A percentile compares a stretch with the other conserved stretches of the same genome.
These are phyloP conservation scores for Dioscorea zingiberensis DNA, from an alignment of 106 monocot species.

Conservation along the genomic window DNA sequence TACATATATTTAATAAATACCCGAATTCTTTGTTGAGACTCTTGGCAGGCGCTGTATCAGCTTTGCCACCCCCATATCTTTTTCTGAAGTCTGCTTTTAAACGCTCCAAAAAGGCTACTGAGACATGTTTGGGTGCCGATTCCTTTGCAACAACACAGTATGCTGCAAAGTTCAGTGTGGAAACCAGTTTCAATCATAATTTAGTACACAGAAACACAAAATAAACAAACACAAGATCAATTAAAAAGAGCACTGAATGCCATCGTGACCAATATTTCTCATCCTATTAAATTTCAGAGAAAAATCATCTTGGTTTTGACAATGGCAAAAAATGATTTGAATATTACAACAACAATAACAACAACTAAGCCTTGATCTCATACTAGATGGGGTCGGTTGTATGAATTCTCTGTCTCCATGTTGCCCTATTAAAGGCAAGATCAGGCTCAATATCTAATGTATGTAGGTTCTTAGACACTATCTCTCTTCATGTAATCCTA, in stretches of 20 bases:
- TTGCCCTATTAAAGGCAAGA: no score
- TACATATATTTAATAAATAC: slow-evolving; percentile 23
- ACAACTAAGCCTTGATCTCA: no score
- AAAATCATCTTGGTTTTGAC: no score
- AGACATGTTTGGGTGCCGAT: slow-evolving; percentile 65
- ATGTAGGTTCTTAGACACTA: no score
- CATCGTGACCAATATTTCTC: neutral
- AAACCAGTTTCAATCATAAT: no score
- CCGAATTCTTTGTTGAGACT: slow-evolving; percentile 96
- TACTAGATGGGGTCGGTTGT: no score
- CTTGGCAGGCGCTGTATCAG: slow-evolving; percentile 89
- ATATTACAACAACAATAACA: no score
- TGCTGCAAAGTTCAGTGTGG: slow-evolving; percentile 37
- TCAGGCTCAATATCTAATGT: no score
- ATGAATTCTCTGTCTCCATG: no score
- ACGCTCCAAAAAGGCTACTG: slow-evolving; percentile 69
- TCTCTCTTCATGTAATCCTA: no score
- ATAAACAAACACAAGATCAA: neutral
- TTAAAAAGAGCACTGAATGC: neutral
- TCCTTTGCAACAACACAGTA: slow-evolving; percentile 95
- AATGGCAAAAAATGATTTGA: no score
- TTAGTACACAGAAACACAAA: neutral
- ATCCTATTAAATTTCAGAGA: neutral
- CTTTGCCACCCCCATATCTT: slow-evolving; percentile 94
- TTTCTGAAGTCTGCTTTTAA: slow-evolving; percentile 75